Conservation (phyloP, 768 basidiomycete species). For the Phylloporus scabripes region DNA sequence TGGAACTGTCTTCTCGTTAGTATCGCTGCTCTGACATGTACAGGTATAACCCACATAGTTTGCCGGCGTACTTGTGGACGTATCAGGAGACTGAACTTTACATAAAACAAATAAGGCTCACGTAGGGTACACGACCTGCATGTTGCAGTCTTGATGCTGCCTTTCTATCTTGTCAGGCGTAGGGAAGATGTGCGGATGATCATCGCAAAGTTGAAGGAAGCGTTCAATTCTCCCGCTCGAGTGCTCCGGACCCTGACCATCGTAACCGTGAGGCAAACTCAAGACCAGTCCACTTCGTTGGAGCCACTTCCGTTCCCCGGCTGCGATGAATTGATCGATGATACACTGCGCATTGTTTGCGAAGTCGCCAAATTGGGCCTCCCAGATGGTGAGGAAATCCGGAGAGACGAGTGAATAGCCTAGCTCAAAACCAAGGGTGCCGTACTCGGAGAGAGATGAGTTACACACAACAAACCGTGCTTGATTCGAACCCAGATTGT, state of each 20-base stretch:
- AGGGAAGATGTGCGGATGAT: constrained; percentile 90
- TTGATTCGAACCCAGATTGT: constrained; percentile 82
- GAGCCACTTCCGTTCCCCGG: constrained; percentile 96
- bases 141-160: constrained; percentile 98
- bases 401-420: constrained; percentile 98
- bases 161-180: constrained; percentile 84
- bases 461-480: constrained; percentile 95
- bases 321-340: constrained; percentile 97
- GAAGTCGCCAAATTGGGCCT: constrained; percentile 98
- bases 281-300: constrained; percentile 90
- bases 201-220: constrained; percentile 96
- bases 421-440: constrained; percentile 93
- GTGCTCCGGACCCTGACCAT: constrained; percentile 98
- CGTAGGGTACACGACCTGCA: constrained; percentile 99
- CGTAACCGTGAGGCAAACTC: constrained; percentile 91
- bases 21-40: constrained; percentile 1
- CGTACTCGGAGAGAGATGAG: constrained; percentile 94
- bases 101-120: constrained; percentile 34
- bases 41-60: constrained; percentile 59
- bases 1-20: constrained; percentile 60
- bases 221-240: constrained; percentile 93
- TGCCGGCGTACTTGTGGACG: constrained; percentile 69
- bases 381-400: constrained; percentile 90
- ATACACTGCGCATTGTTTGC: constrained; percentile 97
- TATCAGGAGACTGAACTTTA: constrained; percentile 5